phyloP scores from a whole-genome alignment of 2,329 filamentous ascomycete species.

The Aspergillus sp. region DNA sequence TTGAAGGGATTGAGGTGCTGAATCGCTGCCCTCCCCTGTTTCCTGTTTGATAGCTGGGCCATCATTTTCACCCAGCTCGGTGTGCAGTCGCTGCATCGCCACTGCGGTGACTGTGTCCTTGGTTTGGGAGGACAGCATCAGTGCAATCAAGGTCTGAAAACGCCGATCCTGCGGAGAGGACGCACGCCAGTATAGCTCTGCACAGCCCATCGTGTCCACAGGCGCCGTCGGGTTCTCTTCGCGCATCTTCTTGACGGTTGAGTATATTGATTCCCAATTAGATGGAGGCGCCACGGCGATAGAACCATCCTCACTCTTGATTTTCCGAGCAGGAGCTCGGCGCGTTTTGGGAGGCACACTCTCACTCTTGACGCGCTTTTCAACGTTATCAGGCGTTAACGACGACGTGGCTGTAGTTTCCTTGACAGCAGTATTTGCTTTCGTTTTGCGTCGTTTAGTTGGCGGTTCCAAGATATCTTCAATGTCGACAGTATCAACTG shows the following conservation, averaged over 20 bases:
- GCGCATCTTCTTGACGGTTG: conserved; percentile 74
- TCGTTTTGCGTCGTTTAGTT: conserved; percentile 52
- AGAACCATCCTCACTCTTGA: conserved; percentile 37
- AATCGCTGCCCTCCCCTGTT: conserved; percentile 22
- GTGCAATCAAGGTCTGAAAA: conserved; percentile 80
- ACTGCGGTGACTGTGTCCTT: conserved; percentile 88
- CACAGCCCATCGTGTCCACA: conserved; percentile 97
- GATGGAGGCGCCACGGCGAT: conserved; percentile 59
- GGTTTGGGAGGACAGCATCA: conserved; percentile 92
- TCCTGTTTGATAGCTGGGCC: conserved; percentile 23
- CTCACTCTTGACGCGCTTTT: conserved; percentile 6
- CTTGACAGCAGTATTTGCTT: conserved; percentile 25
- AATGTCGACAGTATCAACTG: conserved; percentile 51
- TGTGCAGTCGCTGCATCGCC: conserved; percentile 76
- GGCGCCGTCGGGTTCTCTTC: conserved; percentile 68
- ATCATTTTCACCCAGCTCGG: conserved; percentile 57
- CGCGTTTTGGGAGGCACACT: conserved; percentile 30
- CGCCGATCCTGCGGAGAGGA: conserved; percentile 59
- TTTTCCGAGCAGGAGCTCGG: conserved; percentile 41
- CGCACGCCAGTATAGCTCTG: conserved; percentile 44
- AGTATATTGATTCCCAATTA: conserved; percentile 83
- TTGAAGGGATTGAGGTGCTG: conserved; percentile 25
- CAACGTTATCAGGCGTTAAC: neutral
- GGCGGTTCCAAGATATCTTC: conserved; percentile 53
- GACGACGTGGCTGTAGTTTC: neutral